Evolutionary conservation across 1,284 basidiomycete species (phyloP).

Genomic region (Ceratobasidium sp.): DNA sequence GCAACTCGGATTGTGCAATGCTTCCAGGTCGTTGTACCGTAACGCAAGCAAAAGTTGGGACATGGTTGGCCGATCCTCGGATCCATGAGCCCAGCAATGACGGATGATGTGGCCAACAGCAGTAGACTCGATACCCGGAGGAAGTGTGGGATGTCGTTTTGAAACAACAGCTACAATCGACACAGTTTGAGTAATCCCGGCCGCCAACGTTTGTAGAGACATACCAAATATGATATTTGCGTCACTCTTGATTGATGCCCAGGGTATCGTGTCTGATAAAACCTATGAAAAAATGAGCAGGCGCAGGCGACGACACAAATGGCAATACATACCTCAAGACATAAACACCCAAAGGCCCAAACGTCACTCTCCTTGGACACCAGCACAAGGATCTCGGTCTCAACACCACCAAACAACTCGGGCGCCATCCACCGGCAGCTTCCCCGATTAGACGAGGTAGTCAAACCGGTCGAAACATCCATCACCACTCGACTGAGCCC

Average conservation of each 20-base stretch:
- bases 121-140: not conserved
- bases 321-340: constrained; percentile 24
- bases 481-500: constrained; percentile 35
- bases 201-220: not conserved
- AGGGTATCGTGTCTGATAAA: not conserved
- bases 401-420: constrained; percentile 33
- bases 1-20: constrained; percentile 2
- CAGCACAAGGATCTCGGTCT: constrained; percentile 12
- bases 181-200: not conserved
- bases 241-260: constrained; percentile 20
- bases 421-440: constrained; percentile 35
- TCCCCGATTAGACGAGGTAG: constrained; percentile 30
- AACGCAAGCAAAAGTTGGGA: not conserved
- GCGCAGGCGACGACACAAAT: not conserved
- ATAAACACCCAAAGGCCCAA: constrained; percentile 37
- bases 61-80: constrained; percentile 10
- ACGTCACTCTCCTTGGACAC: constrained; percentile 32
- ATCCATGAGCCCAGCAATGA: constrained; percentile 15
- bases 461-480: constrained; percentile 32
- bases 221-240: not conserved
- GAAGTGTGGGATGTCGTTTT: not conserved
- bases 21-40: not conserved
- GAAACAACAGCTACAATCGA: not conserved
- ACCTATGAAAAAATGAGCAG: not conserved
- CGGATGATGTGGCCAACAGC: constrained; percentile 1